Percentiles rank a stretch among this genome's conserved stretches.
phyloP scores from a whole-genome alignment of 768 basidiomycete species.

The Tulasnella sp. region DNA sequence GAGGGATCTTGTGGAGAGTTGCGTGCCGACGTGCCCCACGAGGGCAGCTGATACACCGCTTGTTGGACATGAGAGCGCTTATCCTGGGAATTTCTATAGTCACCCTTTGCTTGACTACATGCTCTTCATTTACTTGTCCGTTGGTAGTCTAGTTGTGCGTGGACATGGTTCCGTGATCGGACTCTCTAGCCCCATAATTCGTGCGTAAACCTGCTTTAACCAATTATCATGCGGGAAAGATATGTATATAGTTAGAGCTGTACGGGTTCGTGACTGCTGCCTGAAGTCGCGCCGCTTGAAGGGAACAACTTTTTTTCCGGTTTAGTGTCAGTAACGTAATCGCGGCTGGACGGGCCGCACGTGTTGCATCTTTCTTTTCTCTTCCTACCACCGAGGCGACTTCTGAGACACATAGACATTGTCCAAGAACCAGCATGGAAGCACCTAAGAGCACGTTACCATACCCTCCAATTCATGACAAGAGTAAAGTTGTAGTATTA shows the following conservation, averaged over 20 bases:
- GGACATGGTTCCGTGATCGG: too few relatives aligned
- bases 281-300: not conserved
- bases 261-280: not conserved
- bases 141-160: too few relatives aligned
- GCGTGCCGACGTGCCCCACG: too few relatives aligned
- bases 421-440: not conserved
- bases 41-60: too few relatives aligned
- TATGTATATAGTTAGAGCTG: not conserved
- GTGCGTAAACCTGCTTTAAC: too few relatives aligned
- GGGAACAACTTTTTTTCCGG: not conserved
- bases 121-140: too few relatives aligned
- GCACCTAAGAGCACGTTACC: slow-evolving; percentile 66
- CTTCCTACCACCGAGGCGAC: not conserved
- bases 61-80: too few relatives aligned
- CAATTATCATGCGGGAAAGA: not conserved
- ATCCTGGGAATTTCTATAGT: too few relatives aligned
- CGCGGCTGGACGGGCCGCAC: not conserved
- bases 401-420: not conserved
- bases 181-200: too few relatives aligned
- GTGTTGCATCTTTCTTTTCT: not conserved
- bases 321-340: not conserved
- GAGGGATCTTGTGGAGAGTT: too few relatives aligned
- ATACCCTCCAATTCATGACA: slow-evolving; percentile 72
- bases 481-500: slow-evolving; percentile 80
- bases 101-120: too few relatives aligned